Percentiles rank a stretch among this genome's conserved stretches.
phyloP scores from a whole-genome alignment of 768 basidiomycete species.

The Rhizopogon vinicolor region DNA sequence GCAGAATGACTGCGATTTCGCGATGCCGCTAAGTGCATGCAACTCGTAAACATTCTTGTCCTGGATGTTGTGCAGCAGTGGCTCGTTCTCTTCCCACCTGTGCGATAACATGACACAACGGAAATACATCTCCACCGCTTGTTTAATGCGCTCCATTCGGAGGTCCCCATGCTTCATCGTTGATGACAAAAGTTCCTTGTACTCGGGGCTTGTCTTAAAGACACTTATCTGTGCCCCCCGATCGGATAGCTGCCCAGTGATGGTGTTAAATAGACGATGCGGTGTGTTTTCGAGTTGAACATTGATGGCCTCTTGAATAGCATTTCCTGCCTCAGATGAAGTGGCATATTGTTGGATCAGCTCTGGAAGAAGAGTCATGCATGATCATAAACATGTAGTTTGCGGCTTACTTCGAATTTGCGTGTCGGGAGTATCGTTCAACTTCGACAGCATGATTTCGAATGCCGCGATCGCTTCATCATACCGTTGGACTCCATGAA shows the following conservation, averaged over 20 bases:
- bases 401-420: too few relatives aligned
- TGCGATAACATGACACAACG: not conserved
- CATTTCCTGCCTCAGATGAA: not conserved
- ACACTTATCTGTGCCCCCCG: not conserved
- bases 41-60: not conserved
- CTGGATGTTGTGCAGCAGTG: not conserved
- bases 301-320: not conserved
- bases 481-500: too few relatives aligned
- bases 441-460: too few relatives aligned
- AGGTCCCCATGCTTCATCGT: not conserved
- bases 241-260: not conserved
- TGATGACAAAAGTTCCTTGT: not conserved
- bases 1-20: too few relatives aligned
- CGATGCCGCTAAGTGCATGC: not conserved
- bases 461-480: too few relatives aligned
- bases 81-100: not conserved
- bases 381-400: too few relatives aligned
- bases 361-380: too few relatives aligned
- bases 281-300: not conserved
- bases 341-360: too few relatives aligned
- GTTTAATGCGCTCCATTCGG: not conserved
- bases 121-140: not conserved
- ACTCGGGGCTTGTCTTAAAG: not conserved
- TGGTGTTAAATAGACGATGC: not conserved
- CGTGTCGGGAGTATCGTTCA: too few relatives aligned